Evolutionary conservation across 2,329 filamentous ascomycete species (phyloP).

Genomic region (Didymella segeticola): DNA sequence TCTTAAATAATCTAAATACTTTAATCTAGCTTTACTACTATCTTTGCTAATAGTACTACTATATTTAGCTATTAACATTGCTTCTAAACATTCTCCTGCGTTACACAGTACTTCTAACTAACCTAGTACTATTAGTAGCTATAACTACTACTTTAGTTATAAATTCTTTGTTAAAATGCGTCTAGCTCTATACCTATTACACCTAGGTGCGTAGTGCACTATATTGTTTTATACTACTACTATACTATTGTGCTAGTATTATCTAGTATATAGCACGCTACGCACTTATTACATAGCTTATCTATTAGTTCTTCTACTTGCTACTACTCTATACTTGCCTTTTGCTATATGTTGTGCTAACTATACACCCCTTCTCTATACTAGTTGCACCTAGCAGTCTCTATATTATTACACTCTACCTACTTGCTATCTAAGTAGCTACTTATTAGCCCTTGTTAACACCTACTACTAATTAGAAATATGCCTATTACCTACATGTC

Average conservation of each 20-base stretch:
- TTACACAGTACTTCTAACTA: background rate
- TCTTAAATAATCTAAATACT: no score
- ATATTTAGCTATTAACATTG: background rate
- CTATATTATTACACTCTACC: background rate
- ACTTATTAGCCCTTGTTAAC: constrained; percentile 7
- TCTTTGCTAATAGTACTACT: background rate
- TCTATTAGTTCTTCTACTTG: no score
- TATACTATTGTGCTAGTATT: no score
- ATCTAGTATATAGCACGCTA: no score
- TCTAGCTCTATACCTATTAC: background rate
- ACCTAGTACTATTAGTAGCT: background rate
- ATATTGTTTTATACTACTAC: no score
- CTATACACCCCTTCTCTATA: background rate
- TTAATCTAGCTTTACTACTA: no score
- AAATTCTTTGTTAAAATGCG: background rate
- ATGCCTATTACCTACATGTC: background rate
- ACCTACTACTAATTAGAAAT: background rate
- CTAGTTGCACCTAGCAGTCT: background rate
- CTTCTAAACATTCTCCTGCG: background rate
- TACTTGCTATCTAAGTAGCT: background rate
- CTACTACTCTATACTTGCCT: no score
- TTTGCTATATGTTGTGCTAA: no score
- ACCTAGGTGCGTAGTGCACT: background rate
- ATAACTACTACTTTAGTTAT: background rate
- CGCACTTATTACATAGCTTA: no score